phyloP scores from a whole-genome alignment of 2,329 filamentous ascomycete genomes.

The Exophiala lecanii-corni region DNA sequence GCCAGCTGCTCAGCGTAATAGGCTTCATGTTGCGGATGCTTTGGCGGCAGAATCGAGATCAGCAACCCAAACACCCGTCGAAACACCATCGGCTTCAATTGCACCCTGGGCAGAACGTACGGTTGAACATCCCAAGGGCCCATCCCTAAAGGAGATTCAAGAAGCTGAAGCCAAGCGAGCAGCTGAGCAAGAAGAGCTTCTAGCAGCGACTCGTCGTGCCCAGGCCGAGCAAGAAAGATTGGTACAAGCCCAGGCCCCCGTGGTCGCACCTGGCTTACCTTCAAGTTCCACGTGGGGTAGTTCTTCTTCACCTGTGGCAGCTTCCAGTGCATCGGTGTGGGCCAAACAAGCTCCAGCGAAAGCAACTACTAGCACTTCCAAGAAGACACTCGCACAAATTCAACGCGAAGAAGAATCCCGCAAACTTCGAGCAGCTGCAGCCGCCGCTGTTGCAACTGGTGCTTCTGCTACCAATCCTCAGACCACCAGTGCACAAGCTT shows the following conservation, averaged over 20 bases:
- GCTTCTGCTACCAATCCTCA: slow-evolving; percentile 39
- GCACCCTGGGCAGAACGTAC: slow-evolving; percentile 94
- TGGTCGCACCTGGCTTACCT: slow-evolving; percentile 73
- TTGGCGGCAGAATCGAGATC: slow-evolving; percentile 63
- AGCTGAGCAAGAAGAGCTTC: slow-evolving; percentile 78
- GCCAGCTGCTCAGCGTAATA: slow-evolving; percentile 78
- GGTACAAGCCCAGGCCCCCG: slow-evolving; percentile 54
- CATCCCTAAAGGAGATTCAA: slow-evolving; percentile 93
- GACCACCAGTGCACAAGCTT: slow-evolving; percentile 39
- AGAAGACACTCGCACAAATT: slow-evolving; percentile 93
- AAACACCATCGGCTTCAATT: slow-evolving; percentile 65
- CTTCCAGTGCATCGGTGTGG: slow-evolving; percentile 46
- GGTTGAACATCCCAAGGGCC: slow-evolving; percentile 68
- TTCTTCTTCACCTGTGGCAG: slow-evolving; percentile 61
- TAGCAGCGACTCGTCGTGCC: slow-evolving; percentile 70
- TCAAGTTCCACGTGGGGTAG: slow-evolving; percentile 87
- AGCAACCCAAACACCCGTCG: slow-evolving; percentile 68
- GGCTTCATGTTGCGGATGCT: slow-evolving; percentile 76
- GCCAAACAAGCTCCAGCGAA: slow-evolving; percentile 46
- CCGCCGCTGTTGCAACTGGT: slow-evolving; percentile 45
- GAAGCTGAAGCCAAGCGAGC: slow-evolving; percentile 91
- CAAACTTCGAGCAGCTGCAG: slow-evolving; percentile 67
- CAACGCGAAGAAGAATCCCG: slow-evolving; percentile 91
- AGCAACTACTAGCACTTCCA: slow-evolving; percentile 41
- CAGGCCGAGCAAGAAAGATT: slow-evolving; percentile 70